Percentiles rank a stretch among this genome's conserved stretches.
Conservation (phyloP, 2,329 filamentous ascomycete genomes). For the Nemania bipapillata region DNA sequence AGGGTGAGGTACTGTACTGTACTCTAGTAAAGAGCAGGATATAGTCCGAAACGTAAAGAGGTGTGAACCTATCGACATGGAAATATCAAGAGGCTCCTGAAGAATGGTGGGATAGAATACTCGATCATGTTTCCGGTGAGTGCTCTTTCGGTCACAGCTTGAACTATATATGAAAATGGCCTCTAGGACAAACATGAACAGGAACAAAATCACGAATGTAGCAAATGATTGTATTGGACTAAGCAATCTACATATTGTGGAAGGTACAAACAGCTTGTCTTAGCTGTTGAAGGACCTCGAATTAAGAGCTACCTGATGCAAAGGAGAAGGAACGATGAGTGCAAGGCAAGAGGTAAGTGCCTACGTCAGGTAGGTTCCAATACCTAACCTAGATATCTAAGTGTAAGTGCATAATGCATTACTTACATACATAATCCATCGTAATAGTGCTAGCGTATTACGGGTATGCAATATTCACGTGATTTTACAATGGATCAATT, state of each 20-base stretch:
- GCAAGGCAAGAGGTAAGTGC: background rate
- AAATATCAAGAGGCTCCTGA: background rate
- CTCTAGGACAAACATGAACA: background rate
- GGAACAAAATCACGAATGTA: background rate
- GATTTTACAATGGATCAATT: constrained; percentile 32
- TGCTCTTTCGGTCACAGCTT: background rate
- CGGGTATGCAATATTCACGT: constrained; percentile 33
- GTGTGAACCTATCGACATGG: background rate
- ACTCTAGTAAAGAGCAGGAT: background rate
- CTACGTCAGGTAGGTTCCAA: background rate
- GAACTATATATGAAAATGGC: background rate
- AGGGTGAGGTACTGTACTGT: background rate
- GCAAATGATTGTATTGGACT: background rate
- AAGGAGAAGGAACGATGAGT: background rate
- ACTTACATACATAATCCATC: constrained; percentile 10
- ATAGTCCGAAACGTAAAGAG: background rate
- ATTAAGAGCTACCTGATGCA: background rate
- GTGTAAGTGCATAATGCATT: too few relatives aligned
- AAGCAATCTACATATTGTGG: background rate
- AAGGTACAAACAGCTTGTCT: constrained; percentile 2
- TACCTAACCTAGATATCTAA: too few relatives aligned
- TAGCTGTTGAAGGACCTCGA: background rate
- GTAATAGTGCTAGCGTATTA: background rate
- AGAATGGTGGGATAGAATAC: background rate
- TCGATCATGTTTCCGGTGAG: background rate